phyloP scores from a whole-genome alignment of 345 rosid species.

The Gossypium mustelinum region DNA sequence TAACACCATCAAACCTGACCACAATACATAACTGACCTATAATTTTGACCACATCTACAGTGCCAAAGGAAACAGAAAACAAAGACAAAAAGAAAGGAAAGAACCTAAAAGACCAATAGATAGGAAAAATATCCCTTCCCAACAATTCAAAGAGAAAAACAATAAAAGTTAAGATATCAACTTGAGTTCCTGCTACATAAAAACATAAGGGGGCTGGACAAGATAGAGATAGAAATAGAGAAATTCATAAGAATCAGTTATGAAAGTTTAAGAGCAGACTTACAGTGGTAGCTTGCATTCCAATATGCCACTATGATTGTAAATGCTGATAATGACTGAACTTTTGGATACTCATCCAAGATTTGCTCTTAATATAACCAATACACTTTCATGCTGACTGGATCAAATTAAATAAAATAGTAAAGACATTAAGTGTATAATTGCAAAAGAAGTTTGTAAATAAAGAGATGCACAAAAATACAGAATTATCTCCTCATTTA shows the following conservation, averaged over 20 bases:
- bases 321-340: slow-evolving; percentile 73
- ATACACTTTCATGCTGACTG: neutral
- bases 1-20: neutral
- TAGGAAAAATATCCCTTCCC: neutral
- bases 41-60: neutral
- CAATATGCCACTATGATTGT: slow-evolving; percentile 67
- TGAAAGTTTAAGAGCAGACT: slow-evolving; percentile 25
- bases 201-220: neutral
- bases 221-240: neutral
- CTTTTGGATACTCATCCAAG: slow-evolving; percentile 62
- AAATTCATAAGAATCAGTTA: neutral
- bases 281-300: slow-evolving; percentile 73
- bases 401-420: neutral
- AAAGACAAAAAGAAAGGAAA: neutral
- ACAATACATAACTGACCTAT: neutral
- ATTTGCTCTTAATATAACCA: slow-evolving; percentile 43
- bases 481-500: neutral
- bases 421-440: slow-evolving; percentile 13
- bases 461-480: neutral
- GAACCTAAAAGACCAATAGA: neutral
- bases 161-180: neutral
- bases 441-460: neutral
- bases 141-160: neutral
- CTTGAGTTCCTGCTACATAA: neutral
- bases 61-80: neutral